These are phyloP conservation scores for Reticulascus tulasneorum DNA, from an alignment of 2,329 filamentous ascomycete species.

Conservation along the genomic window DNA sequence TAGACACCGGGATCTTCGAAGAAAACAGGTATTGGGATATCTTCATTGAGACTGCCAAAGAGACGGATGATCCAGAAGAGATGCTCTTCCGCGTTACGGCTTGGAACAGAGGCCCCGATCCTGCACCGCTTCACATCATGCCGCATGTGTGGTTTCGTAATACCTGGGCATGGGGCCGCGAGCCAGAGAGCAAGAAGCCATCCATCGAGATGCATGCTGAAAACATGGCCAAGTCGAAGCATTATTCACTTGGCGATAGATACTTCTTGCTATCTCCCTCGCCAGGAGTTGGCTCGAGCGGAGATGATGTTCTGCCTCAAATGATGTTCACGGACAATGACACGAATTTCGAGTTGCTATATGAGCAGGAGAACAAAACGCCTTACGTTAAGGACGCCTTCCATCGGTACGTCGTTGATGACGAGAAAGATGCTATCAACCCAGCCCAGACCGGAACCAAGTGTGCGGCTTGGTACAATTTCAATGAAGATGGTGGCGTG, in stretches of 20 bases:
- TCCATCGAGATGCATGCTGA: slow-evolving; percentile 64
- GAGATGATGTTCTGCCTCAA: slow-evolving; percentile 79
- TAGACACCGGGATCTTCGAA: slow-evolving; percentile 84
- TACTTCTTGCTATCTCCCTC: slow-evolving; percentile 86
- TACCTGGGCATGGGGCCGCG: slow-evolving; percentile 92
- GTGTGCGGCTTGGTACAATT: slow-evolving; percentile 84
- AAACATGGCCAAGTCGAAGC: slow-evolving; percentile 70
- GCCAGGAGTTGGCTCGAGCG: slow-evolving; percentile 73
- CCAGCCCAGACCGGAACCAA: slow-evolving; percentile 80
- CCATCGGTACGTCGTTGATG: slow-evolving; percentile 80
- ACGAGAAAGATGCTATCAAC: slow-evolving; percentile 77
- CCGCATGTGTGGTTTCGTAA: slow-evolving; percentile 97
- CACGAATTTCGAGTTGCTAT: slow-evolving; percentile 77
- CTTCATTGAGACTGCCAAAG: slow-evolving; percentile 93
- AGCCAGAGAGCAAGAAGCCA: slow-evolving; percentile 72
- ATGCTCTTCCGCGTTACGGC: slow-evolving; percentile 91
- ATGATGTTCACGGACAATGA: slow-evolving; percentile 95
- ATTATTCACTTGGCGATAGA: slow-evolving; percentile 75
- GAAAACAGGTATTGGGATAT: slow-evolving; percentile 96
- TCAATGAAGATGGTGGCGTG: slow-evolving; percentile 85
- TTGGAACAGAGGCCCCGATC: slow-evolving; percentile 90
- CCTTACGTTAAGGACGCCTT: slow-evolving; percentile 95
- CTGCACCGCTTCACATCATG: slow-evolving; percentile 87
- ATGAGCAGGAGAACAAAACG: slow-evolving; percentile 71
- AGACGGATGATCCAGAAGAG: slow-evolving; percentile 86